phyloP scores from a whole-genome alignment of 2,329 filamentous ascomycete species.

The Alternaria solani region DNA sequence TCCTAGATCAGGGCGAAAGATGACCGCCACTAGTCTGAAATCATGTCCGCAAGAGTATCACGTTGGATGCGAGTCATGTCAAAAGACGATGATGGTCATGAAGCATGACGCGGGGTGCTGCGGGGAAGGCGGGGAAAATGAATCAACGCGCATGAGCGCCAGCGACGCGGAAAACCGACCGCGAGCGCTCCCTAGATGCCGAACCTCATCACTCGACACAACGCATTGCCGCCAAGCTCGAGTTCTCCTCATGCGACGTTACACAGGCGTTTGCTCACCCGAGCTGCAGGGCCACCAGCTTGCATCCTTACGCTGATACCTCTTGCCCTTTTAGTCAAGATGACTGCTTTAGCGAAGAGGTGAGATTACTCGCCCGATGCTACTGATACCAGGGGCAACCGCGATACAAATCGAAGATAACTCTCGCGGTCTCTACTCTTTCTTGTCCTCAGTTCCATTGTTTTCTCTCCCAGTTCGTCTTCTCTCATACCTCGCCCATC shows the following conservation, averaged over 20 bases:
- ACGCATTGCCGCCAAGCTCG: not conserved
- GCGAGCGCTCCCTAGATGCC: slow-evolving; percentile 27
- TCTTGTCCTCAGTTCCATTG: not conserved
- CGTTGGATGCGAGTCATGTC: no score
- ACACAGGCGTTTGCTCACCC: slow-evolving; percentile 5
- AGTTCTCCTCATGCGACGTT: slow-evolving; percentile 1
- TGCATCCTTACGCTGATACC: slow-evolving; percentile 10
- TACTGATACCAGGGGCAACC: not conserved
- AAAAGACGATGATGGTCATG: no score
- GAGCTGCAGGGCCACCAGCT: not conserved
- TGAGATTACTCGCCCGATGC: slow-evolving; percentile 8
- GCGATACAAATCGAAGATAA: slow-evolving; percentile 13
- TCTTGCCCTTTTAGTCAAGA: slow-evolving; percentile 9
- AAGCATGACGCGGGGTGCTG: slow-evolving; percentile 5
- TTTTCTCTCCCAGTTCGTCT: not conserved
- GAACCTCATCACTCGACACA: slow-evolving; percentile 10
- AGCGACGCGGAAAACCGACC: slow-evolving; percentile 37
- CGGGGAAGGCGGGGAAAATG: slow-evolving; percentile 15
- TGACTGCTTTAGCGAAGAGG: slow-evolving; percentile 1
- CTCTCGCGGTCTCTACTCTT: slow-evolving; percentile 14
- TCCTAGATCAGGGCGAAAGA: not conserved
- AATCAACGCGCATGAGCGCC: slow-evolving; percentile 5
- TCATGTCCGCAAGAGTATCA: no score
- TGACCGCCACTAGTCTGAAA: no score
- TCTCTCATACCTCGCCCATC: slow-evolving; percentile 2